Base-by-base conservation (phyloP, 2,329 filamentous ascomycete genomes). In the Cladosporium sp. region DNA sequence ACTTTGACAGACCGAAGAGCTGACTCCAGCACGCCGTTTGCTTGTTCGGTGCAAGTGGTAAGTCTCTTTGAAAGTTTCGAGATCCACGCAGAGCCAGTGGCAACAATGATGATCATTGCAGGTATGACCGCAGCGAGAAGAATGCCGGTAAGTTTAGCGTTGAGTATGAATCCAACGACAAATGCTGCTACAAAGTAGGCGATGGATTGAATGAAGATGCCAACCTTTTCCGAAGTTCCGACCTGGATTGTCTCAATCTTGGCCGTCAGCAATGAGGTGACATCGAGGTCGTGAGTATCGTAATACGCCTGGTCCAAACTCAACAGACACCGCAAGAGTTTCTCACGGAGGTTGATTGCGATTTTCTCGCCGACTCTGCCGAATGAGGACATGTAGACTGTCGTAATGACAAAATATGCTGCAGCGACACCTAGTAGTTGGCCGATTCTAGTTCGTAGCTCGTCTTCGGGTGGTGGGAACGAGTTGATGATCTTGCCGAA, bases 301-400 rank as follows among this genome's bases (percentile, higher is more conserved):
- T 84, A 83, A 70, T 83, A 86, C 12, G 81, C 77, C 70, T 84
- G 82, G 61, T 85, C 83, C 72, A 85, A 80, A 34, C 83, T 80
- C 26, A 86, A 73, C 8, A 83, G 78, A 66, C 80, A 80, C 41
- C 81, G 74, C 15, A 86, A 75, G 36, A 85, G 77, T 44, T 77
- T 77, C 66, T 81, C 80, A 57, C 84, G 78, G 7, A 84, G 74
- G 36, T 79, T 79, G 65, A 82, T 76, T 5, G 82, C 81, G 12
- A 85, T 78, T 57, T 80, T 78, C 69, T 84, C 82, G 15, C 83
- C 82, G 18, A 83, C 78, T 14, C 85, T 75, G 1, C 81, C 81
- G 78, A 83, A 86, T 62, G 80, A 81, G 26, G 81, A 79, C 2
- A 81, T 79, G 76, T 83, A 85, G 18, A 79, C 77, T 74, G 81